phyloP scores from a whole-genome alignment of 1,284 basidiomycete species.

The Ganoderma leucocontextum region DNA sequence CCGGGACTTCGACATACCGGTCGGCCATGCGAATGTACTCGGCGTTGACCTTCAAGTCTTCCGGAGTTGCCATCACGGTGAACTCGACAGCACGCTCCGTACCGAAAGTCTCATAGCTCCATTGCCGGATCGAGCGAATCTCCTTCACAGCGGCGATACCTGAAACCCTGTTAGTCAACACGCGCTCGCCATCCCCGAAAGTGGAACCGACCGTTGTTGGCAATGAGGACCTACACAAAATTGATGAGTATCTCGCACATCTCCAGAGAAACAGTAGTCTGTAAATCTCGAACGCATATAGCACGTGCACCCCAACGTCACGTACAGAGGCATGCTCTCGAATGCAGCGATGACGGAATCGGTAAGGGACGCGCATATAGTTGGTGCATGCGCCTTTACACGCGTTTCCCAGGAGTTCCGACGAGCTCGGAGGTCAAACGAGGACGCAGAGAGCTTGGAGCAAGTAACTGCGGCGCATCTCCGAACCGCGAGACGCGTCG shows the following conservation, averaged over 20 bases:
- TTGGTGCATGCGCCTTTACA: constrained; percentile 5
- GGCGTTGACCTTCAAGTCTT: constrained; percentile 98
- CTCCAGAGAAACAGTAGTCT: background rate
- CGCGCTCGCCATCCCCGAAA: background rate
- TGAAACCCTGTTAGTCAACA: constrained; percentile 38
- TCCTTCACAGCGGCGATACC: constrained; percentile 99
- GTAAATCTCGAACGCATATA: constrained; percentile 1
- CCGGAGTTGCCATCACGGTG: constrained; percentile 99
- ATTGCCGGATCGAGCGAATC: constrained; percentile 98
- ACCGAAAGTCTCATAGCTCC: constrained; percentile 99
- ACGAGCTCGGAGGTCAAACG: background rate
- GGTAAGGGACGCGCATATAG: constrained; percentile 9
- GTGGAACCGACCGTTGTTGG: constrained; percentile 82
- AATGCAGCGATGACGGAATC: background rate
- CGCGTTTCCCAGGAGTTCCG: constrained; percentile 14
- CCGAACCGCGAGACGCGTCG: constrained; percentile 16
- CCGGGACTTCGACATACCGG: constrained; percentile 98
- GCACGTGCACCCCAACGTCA: constrained; percentile 14
- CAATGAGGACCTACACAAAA: constrained; percentile 84
- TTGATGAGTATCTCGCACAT: constrained; percentile 13
- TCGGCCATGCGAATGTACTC: constrained; percentile 99
- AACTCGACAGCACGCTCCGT: constrained; percentile 97
- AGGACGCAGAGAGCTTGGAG: background rate
- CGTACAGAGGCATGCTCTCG: constrained; percentile 14
- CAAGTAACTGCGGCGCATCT: background rate